phyloP scores from a whole-genome alignment of 1,284 basidiomycete species.

The Sanghuangporus baumii region DNA sequence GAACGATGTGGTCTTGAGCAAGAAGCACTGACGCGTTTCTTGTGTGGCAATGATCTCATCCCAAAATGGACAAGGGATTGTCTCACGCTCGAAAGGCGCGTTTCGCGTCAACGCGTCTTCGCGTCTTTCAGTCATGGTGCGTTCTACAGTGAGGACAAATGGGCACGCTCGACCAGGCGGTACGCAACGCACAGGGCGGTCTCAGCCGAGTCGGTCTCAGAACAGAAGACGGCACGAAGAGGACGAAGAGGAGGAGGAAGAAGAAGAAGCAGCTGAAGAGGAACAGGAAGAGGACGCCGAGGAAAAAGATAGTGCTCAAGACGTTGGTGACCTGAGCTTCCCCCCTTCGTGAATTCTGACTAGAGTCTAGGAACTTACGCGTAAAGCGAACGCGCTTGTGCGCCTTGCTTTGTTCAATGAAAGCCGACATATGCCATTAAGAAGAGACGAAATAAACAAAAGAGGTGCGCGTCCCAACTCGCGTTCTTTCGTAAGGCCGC shows the following conservation, averaged over 20 bases:
- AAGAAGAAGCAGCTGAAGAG: slow-evolving; percentile 27
- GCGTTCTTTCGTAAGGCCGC: background rate
- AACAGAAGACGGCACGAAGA: slow-evolving; percentile 8
- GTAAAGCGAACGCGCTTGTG: slow-evolving; percentile 60
- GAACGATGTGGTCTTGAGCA: background rate
- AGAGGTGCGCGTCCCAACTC: slow-evolving; percentile 44
- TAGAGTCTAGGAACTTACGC: slow-evolving; percentile 42
- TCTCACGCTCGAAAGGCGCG: background rate
- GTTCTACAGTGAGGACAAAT: slow-evolving; percentile 3
- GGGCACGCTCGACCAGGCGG: slow-evolving; percentile 7
- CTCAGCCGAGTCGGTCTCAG: slow-evolving; percentile 9
- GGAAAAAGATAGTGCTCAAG: slow-evolving; percentile 21
- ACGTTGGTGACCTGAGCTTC: slow-evolving; percentile 12
- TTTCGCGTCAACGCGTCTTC: background rate
- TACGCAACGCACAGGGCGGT: slow-evolving; percentile 4
- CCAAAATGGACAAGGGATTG: background rate
- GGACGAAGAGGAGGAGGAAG: slow-evolving; percentile 20
- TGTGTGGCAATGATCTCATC: background rate
- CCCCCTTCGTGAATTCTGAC: background rate
- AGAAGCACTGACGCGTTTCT: background rate
- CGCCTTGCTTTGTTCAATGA: slow-evolving; percentile 71
- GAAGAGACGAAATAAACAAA: slow-evolving; percentile 73
- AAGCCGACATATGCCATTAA: slow-evolving; percentile 52
- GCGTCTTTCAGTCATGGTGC: slow-evolving; percentile 1
- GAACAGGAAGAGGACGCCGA: slow-evolving; percentile 25